These are phyloP conservation scores for Metarhizium humberi DNA, from an alignment of 2,329 filamentous ascomycete genomes.

Conservation along the genomic window DNA sequence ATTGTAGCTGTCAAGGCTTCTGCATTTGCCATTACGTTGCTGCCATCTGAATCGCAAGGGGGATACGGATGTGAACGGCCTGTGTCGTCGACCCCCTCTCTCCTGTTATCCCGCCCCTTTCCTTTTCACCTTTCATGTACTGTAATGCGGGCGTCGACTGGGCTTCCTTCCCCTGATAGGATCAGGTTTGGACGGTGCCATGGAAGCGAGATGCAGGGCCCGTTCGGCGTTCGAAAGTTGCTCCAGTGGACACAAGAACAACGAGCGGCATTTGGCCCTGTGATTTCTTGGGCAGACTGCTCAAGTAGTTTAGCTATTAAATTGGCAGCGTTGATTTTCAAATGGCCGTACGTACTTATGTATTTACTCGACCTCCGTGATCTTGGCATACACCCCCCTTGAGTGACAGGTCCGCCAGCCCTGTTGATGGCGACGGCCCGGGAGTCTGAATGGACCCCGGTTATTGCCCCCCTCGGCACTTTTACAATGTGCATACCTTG, in stretches of 20 bases:
- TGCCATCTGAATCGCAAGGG: no score
- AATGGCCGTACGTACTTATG: no score
- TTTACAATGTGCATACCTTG: no score
- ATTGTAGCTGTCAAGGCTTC: neutral
- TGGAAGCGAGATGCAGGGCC: no score
- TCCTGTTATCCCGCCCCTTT: neutral
- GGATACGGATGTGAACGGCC: no score
- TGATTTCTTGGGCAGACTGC: neutral
- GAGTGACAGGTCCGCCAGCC: neutral
- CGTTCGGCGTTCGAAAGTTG: neutral
- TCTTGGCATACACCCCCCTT: no score
- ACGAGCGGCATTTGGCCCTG: neutral
- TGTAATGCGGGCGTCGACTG: no score
- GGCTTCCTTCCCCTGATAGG: no score
- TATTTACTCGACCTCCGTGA: no score
- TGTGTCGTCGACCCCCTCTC: neutral
- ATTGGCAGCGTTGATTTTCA: no score
- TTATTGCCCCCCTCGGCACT: neutral
- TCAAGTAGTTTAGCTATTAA: no score
- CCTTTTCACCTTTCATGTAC: neutral
- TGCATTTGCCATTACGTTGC: neutral
- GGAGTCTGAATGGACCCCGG: neutral
- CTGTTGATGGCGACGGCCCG: neutral
- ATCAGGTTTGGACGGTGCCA: neutral
- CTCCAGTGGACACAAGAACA: neutral